phyloP scores from a whole-genome alignment of 78 protist species.

The Abeoforma whisleri region DNA sequence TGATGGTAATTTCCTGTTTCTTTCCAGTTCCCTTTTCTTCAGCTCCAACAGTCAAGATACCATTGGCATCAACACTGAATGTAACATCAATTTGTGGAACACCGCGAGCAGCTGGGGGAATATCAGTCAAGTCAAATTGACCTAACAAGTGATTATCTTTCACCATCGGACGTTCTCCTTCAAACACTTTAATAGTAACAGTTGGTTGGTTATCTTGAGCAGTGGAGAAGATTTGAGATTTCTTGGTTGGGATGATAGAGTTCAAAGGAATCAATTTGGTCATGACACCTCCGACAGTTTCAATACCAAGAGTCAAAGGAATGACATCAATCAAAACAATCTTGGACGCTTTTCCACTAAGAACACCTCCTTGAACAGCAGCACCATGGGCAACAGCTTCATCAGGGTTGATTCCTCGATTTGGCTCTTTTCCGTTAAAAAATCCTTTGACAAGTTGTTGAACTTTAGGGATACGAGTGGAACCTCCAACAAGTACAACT shows the following conservation, averaged over 20 bases:
- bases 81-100: conserved; percentile 90
- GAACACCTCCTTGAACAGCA: conserved; percentile 97
- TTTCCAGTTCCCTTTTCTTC: conserved; percentile 79
- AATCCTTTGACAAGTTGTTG: conserved; percentile 81
- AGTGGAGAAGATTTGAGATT: conserved; percentile 87
- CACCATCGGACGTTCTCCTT: conserved; percentile 91
- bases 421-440: conserved; percentile 95
- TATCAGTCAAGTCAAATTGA: conserved; percentile 71
- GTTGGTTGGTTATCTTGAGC: conserved; percentile 81
- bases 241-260: conserved; percentile 87
- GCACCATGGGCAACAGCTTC: conserved; percentile 99
- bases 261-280: conserved; percentile 81
- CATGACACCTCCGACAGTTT: conserved; percentile 92
- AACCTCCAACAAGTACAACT: conserved; percentile 96
- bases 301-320: conserved; percentile 92
- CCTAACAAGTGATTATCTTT: conserved; percentile 86
- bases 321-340: conserved; percentile 78
- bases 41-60: conserved; percentile 84
- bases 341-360: conserved; percentile 55
- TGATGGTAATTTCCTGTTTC: conserved; percentile 74
- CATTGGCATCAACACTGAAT: conserved; percentile 81
- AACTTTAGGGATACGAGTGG: conserved; percentile 97
- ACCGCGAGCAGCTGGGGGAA: conserved; percentile 88
- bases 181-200: conserved; percentile 83
- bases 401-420: conserved; percentile 88